Evolutionary conservation across 768 basidiomycete species (phyloP).

Genomic region (Serpula lacrymans): DNA sequence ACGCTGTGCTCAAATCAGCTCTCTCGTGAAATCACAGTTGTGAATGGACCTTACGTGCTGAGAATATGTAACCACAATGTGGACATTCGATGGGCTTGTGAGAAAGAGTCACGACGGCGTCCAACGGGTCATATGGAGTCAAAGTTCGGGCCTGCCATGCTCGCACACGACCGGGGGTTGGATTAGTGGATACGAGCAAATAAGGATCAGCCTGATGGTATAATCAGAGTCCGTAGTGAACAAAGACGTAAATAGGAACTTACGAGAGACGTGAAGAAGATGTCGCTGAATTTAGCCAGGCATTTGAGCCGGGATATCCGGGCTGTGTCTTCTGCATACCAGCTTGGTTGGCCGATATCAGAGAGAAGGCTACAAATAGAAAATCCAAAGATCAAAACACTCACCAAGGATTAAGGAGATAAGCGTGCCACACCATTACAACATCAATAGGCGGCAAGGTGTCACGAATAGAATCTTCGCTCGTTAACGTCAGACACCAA

Average conservation of each 20-base stretch:
- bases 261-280: slow-evolving; percentile 27
- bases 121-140: slow-evolving; percentile 31
- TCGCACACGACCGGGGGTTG: slow-evolving; percentile 15
- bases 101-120: slow-evolving; percentile 21
- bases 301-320: slow-evolving; percentile 22
- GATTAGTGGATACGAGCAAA: slow-evolving; percentile 13
- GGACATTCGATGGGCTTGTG: slow-evolving; percentile 33
- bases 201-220: slow-evolving; percentile 16
- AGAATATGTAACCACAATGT: slow-evolving; percentile 25
- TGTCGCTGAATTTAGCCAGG: slow-evolving; percentile 23
- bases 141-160: slow-evolving; percentile 23
- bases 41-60: slow-evolving; percentile 30
- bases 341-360: slow-evolving; percentile 13
- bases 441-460: slow-evolving; percentile 35
- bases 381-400: not conserved
- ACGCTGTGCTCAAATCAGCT: slow-evolving; percentile 29
- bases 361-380: not conserved
- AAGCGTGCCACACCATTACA: slow-evolving; percentile 43
- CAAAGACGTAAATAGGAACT: slow-evolving; percentile 1
- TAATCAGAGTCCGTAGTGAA: not conserved
- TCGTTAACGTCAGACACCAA: no score
- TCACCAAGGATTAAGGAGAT: slow-evolving; percentile 37
- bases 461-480: slow-evolving; percentile 18
- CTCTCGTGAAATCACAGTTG: not conserved
- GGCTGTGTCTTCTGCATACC: slow-evolving; percentile 33